Base-by-base conservation (phyloP, 2,329 filamentous ascomycete genomes). In the Aureobasidium leucospermi region DNA sequence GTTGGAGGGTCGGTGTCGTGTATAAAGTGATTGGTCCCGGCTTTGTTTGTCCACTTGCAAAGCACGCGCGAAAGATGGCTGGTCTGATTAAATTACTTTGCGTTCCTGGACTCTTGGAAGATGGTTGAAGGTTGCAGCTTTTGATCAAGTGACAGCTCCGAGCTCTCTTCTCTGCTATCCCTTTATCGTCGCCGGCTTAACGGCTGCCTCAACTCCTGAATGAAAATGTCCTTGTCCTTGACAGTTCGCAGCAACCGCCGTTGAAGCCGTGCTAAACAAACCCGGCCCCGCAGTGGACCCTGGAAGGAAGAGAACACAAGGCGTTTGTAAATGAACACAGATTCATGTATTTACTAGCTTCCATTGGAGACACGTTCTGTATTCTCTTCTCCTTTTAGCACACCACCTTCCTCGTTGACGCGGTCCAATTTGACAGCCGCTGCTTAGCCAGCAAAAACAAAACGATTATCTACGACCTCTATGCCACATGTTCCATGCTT, bases 21-120 rank as follows among this genome's bases (percentile, higher is more conserved):
- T 58, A 43, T 48, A 47, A 39, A 58, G 43, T 58, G 55, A 15
- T 48, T 58, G 55, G 55, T 47, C 55, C 43, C 45, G 55, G 55
- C 55, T 58, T 58, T 58, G 52, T 58, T 58, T 58, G 55, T 38
- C 31, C 8, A 15, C 15, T 56, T 10, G 38, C 31, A 10, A 39
- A 8, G n/a, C 7, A 45, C 42, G n/a, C 39, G 39, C 39, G 28
- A 41, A 32, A 41, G 51, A 55, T 55, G 51, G 51, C 51, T 55
- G 51, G 52, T 41, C n/a, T 29, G 38, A 10, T 45, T 45, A 56
- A 28, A 45, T 56, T 56, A 41, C 31, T 19, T 43, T 56, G 52
- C 52, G 52, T 56, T 56, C 52, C 52, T 56, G 39, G 16, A 16
- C 6, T 36, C 52, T 46, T 36, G 52, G 41, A 28, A 23, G 31